These are phyloP conservation scores for Phytophthora sansomeana DNA, from an alignment of 352 stramenopile species.

Conservation along the genomic window DNA sequence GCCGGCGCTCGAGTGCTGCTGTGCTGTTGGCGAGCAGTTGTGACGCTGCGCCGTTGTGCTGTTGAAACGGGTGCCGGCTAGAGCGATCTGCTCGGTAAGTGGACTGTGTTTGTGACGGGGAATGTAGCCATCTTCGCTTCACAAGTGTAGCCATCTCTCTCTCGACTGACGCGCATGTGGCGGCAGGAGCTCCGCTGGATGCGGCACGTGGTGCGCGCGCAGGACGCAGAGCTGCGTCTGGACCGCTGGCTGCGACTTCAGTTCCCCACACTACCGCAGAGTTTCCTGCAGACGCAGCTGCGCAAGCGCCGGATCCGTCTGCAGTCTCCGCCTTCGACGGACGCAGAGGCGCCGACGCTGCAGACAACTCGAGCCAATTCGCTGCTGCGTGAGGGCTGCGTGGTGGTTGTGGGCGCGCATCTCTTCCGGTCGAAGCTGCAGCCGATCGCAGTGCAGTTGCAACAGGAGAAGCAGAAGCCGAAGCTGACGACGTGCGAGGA, in stretches of 20 bases:
- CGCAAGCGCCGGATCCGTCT: constrained; percentile 77
- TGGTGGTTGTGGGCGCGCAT: constrained; percentile 23
- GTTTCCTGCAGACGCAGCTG: constrained; percentile 69
- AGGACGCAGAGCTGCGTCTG: constrained; percentile 67
- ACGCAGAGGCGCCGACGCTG: neutral
- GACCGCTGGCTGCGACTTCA: constrained; percentile 71
- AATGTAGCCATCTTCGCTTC: constrained; percentile 2
- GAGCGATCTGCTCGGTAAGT: too few species aligned
- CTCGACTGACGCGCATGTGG: constrained; percentile 32
- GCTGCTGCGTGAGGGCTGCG: constrained; percentile 46
- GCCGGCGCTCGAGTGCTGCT: constrained; percentile 9
- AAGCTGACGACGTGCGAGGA: neutral
- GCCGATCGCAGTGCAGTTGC: neutral
- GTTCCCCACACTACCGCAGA: constrained; percentile 61
- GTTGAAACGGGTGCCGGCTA: too few species aligned
- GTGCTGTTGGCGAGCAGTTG: constrained; percentile 20
- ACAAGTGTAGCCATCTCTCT: constrained; percentile 40
- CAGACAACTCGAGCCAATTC: constrained; percentile 37
- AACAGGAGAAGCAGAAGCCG: neutral
- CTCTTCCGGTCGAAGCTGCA: constrained; percentile 33
- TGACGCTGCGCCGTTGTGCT: too few species aligned
- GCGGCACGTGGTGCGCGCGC: constrained; percentile 46
- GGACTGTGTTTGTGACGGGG: neutral
- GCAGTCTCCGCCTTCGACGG: constrained; percentile 5
- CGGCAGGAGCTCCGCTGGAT: constrained; percentile 58